phyloP scores from a whole-genome alignment of 2,329 filamentous ascomycete genomes.

The Byssochlamys sp. region DNA sequence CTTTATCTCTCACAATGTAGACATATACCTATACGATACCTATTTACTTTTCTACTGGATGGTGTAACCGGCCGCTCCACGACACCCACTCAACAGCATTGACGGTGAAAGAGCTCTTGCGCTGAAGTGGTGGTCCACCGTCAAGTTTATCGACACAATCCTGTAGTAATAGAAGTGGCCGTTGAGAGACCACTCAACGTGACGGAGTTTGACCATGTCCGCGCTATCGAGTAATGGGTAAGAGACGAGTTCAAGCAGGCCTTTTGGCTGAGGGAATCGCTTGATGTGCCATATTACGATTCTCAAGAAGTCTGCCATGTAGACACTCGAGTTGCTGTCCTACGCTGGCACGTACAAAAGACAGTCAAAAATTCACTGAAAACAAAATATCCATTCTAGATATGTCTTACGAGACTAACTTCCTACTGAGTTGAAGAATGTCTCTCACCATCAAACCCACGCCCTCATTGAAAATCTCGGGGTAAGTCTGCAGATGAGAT shows the following conservation, averaged over 20 bases:
- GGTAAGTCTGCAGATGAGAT: slow-evolving; percentile 35
- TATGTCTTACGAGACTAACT: background rate
- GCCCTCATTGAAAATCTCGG: slow-evolving; percentile 25
- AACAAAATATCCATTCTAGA: background rate
- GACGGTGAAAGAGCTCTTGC: slow-evolving; percentile 44
- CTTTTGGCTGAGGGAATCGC: slow-evolving; percentile 26
- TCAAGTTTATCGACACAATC: slow-evolving; percentile 49
- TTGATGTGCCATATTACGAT: slow-evolving; percentile 39
- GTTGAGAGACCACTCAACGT: slow-evolving; percentile 38
- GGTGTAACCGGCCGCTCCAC: slow-evolving; percentile 46
- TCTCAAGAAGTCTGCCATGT: background rate
- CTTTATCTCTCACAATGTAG: too few relatives aligned
- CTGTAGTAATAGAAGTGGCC: slow-evolving; percentile 52
- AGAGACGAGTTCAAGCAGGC: slow-evolving; percentile 40
- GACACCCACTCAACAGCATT: slow-evolving; percentile 49
- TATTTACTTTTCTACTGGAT: slow-evolving; percentile 15
- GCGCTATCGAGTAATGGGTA: slow-evolving; percentile 44
- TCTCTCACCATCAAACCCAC: slow-evolving; percentile 35
- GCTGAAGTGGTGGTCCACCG: slow-evolving; percentile 45
- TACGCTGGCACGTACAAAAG: background rate
- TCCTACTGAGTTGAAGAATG: slow-evolving; percentile 14
- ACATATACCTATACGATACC: too few relatives aligned
- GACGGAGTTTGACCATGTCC: slow-evolving; percentile 45
- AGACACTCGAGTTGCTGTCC: background rate
- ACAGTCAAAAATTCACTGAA: background rate